phyloP scores from a whole-genome alignment of 192 early-diverging fungal genomes.

The Coemansia guatemalensis region DNA sequence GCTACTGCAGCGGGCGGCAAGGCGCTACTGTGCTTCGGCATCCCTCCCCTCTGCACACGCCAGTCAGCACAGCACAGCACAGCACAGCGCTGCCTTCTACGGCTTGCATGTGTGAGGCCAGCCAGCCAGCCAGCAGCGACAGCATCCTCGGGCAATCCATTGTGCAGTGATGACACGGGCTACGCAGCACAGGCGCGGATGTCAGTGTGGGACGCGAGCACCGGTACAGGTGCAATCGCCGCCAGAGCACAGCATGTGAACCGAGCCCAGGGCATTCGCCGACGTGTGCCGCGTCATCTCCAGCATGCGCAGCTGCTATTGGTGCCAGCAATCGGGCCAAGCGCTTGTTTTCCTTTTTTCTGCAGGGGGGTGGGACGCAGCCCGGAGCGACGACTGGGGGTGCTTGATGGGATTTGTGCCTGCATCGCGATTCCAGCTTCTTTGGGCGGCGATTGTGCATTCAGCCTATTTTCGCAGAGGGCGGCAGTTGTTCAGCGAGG shows the following conservation, averaged over 20 bases:
- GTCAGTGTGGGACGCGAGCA: neutral
- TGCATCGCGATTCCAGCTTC: neutral
- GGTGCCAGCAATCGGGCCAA: constrained; percentile 1
- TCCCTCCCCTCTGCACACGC: neutral
- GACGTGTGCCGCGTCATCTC: neutral
- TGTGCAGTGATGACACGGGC: neutral
- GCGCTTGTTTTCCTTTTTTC: neutral
- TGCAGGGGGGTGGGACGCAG: neutral
- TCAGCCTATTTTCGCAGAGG: neutral
- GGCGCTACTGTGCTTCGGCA: neutral
- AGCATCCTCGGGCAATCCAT: neutral
- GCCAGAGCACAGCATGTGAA: neutral
- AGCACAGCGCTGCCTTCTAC: neutral
- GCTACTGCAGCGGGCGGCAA: neutral
- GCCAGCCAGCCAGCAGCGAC: neutral
- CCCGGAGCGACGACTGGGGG: neutral
- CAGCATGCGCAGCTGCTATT: neutral
- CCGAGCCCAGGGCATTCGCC: neutral
- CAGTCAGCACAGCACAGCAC: neutral
- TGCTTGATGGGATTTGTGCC: neutral
- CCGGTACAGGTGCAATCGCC: neutral
- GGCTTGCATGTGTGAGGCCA: neutral
- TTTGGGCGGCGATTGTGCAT: neutral
- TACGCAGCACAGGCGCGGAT: neutral
- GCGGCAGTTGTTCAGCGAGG: neutral